Percentiles rank a stretch among this genome's conserved stretches.
These are phyloP conservation scores for Amphicarpaea edgeworthii DNA, from an alignment of 306 rosid genomes.

Conservation along the genomic window DNA sequence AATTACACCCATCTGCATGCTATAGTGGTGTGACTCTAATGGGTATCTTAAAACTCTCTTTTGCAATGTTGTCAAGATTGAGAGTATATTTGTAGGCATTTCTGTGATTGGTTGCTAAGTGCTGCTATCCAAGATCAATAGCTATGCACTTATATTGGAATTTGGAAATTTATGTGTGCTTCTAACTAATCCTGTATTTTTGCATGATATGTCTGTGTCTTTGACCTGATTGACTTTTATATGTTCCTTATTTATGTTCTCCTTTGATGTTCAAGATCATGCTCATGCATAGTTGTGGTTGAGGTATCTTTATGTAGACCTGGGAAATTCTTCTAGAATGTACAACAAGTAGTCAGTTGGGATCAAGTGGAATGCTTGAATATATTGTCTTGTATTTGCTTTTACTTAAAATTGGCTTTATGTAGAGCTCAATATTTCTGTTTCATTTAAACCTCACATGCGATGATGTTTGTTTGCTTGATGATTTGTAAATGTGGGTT, in stretches of 20 bases:
- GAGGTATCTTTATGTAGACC: not conserved
- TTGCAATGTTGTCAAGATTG: too few relatives aligned
- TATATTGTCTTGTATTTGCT: not conserved
- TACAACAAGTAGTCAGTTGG: not conserved
- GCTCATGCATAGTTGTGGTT: not conserved
- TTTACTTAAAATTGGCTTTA: not conserved
- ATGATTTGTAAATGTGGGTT: constrained; percentile 10
- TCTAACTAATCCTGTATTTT: too few relatives aligned
- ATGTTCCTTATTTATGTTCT: not conserved
- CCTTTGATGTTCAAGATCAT: not conserved
- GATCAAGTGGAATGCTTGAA: too few relatives aligned
- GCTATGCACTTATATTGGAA: too few relatives aligned
- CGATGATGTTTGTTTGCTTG: not conserved
- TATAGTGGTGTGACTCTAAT: not conserved
- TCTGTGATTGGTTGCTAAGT: too few relatives aligned
- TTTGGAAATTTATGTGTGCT: too few relatives aligned
- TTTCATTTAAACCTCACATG: not conserved
- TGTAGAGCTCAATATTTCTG: not conserved
- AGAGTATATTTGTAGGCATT: too few relatives aligned
- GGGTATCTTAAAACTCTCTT: too few relatives aligned
- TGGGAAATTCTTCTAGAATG: constrained; percentile 15
- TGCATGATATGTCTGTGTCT: not conserved
- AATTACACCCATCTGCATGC: not conserved
- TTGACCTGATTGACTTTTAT: not conserved
- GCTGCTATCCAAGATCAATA: too few relatives aligned